Evolutionary conservation across 305 asterid species (phyloP).

Genomic region (Solanum chacoense): DNA sequence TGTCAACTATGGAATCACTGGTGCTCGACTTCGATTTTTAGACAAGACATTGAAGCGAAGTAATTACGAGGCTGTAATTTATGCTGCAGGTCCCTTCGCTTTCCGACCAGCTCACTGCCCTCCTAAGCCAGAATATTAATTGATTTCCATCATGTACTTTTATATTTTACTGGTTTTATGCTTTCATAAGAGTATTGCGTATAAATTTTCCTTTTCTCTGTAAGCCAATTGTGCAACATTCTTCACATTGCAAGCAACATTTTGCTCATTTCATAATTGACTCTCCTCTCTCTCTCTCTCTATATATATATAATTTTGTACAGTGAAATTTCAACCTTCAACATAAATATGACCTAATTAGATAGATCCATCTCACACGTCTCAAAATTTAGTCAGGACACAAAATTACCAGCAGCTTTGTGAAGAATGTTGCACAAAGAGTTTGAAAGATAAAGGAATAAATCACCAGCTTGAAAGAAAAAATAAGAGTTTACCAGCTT

Average conservation of each 20-base stretch:
- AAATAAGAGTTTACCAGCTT: conserved; percentile 14
- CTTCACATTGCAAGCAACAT: neutral
- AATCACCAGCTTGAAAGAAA: conserved; percentile 14
- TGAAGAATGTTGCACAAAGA: neutral
- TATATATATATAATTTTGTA: neutral
- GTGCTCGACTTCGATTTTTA: conserved; percentile 59
- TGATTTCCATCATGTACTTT: neutral
- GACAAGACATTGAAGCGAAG: conserved; percentile 40
- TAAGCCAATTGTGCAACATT: neutral
- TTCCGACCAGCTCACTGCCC: conserved; percentile 58
- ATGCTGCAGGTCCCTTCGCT: conserved; percentile 68
- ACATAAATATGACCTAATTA: neutral
- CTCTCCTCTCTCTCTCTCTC: neutral
- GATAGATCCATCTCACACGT: neutral
- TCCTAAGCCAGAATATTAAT: conserved; percentile 18
- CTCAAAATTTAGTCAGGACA: neutral
- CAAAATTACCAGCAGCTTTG: neutral
- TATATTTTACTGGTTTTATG: neutral
- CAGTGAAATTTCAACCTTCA: neutral
- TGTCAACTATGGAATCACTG: conserved; percentile 61
- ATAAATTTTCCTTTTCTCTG: neutral
- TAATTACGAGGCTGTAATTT: conserved; percentile 53
- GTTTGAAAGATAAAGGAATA: neutral
- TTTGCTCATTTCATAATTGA: neutral
- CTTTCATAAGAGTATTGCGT: neutral